phyloP scores from a whole-genome alignment of 352 stramenopile species.

The Pythium phragmitis region DNA sequence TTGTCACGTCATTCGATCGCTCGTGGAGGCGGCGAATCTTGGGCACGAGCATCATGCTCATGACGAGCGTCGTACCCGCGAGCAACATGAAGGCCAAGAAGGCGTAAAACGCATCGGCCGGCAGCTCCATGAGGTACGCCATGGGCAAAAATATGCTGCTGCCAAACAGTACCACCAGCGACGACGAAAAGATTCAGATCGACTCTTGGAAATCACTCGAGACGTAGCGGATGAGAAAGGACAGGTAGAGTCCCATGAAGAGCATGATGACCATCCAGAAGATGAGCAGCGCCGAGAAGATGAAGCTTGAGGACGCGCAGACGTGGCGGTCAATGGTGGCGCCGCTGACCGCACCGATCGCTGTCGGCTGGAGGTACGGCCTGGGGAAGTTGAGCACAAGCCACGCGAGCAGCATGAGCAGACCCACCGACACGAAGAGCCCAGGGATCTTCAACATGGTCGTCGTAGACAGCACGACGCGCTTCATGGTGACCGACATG shows the following conservation, averaged over 20 bases:
- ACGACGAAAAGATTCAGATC: conserved; percentile 42
- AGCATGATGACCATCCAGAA: conserved; percentile 42
- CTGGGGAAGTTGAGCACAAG: conserved; percentile 29
- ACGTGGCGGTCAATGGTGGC: conserved; percentile 1
- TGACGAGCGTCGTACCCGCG: conserved; percentile 21
- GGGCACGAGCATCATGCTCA: conserved; percentile 31
- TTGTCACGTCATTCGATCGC: not conserved
- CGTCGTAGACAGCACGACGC: conserved; percentile 18
- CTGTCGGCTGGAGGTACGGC: not conserved
- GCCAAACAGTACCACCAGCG: conserved; percentile 34
- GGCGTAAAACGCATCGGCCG: conserved; percentile 25
- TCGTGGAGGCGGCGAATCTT: conserved; percentile 31
- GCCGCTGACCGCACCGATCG: not conserved
- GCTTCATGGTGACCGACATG: conserved; percentile 30
- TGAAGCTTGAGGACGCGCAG: conserved; percentile 32
- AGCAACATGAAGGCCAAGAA: conserved; percentile 27
- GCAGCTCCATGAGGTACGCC: conserved; percentile 40
- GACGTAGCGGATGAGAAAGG: conserved; percentile 31
- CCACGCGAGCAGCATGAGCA: conserved; percentile 31
- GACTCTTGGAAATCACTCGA: conserved; percentile 52
- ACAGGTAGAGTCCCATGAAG: conserved; percentile 29
- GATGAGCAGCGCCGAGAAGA: conserved; percentile 33
- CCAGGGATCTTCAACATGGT: conserved; percentile 29
- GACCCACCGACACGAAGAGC: conserved; percentile 25
- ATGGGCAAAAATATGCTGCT: conserved; percentile 37